Conservation (phyloP, 805 yeast species). For the Sungouiella blattae region DNA sequence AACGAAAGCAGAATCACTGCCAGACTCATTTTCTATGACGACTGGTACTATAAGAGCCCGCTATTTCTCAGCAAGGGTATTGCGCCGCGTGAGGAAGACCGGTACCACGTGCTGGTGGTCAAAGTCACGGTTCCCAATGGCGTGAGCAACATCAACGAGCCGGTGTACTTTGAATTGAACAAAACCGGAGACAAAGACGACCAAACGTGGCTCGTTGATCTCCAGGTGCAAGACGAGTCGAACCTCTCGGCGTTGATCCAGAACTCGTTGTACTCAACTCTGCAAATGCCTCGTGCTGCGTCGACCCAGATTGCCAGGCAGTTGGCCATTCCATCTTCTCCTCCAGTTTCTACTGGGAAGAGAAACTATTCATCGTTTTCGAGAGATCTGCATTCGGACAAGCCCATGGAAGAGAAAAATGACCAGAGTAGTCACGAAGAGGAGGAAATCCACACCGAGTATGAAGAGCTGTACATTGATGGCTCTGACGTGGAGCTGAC, state of each 20-base stretch:
- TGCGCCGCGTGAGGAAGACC: constrained; percentile 1
- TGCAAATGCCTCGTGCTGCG: constrained; percentile 1
- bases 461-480: constrained; percentile 22
- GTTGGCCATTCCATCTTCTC: constrained; percentile 10
- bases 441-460: neutral
- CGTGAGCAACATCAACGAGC: constrained; percentile 9
- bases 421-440: neutral
- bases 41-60: constrained; percentile 28
- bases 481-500: constrained; percentile 32
- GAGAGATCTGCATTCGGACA: neutral
- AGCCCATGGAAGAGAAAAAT: neutral
- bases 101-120: constrained; percentile 12
- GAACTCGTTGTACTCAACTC: constrained; percentile 12
- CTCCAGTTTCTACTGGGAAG: constrained; percentile 4
- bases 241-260: constrained; percentile 11
- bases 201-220: constrained; percentile 9
- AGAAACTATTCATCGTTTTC: neutral
- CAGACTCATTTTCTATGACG: constrained; percentile 30
- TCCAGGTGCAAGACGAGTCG: constrained; percentile 7
- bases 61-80: constrained; percentile 6
- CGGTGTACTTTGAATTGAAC: constrained; percentile 18
- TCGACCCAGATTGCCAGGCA: neutral
- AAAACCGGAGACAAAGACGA: neutral
- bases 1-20: constrained; percentile 17
- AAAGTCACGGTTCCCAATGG: constrained; percentile 9